These are phyloP conservation scores for Boeremia lycopersici DNA, from an alignment of 2,329 filamentous ascomycete species.

Conservation along the genomic window DNA sequence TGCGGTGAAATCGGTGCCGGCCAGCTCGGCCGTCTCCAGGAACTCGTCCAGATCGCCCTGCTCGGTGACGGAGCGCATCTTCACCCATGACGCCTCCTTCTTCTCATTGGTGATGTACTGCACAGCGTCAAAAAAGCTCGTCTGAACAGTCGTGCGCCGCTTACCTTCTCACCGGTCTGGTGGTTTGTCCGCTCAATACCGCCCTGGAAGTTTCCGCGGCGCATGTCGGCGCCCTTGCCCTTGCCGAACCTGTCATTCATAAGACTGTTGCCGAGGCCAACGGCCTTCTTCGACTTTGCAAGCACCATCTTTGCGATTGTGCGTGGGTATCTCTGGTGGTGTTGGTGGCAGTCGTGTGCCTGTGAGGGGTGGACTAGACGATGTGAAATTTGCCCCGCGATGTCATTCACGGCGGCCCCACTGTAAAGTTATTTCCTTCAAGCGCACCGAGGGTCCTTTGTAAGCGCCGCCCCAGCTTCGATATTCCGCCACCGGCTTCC, in stretches of 20 bases:
- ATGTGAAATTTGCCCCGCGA: constrained; percentile 35
- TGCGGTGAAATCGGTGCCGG: constrained; percentile 98
- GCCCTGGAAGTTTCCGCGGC: constrained; percentile 66
- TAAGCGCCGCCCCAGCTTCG: constrained; percentile 39
- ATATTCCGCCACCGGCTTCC: constrained; percentile 15
- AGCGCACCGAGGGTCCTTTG: constrained; percentile 29
- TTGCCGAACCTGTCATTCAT: constrained; percentile 99
- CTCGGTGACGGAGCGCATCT: constrained; percentile 98
- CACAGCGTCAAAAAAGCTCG: constrained; percentile 32
- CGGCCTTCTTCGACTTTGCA: constrained; percentile 92
- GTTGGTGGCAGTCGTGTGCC: constrained; percentile 23
- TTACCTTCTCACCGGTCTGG: constrained; percentile 75
- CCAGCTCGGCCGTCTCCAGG: constrained; percentile 90
- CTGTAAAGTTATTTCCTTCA: constrained; percentile 61
- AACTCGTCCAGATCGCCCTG: constrained; percentile 97
- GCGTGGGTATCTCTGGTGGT: constrained; percentile 19
- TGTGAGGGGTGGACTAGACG: constrained; percentile 24
- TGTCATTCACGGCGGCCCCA: constrained; percentile 62
- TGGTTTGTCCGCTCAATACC: constrained; percentile 75
- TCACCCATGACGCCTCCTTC: constrained; percentile 94
- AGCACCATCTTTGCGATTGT: constrained; percentile 64
- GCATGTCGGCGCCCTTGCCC: constrained; percentile 83
- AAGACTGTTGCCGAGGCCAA: constrained; percentile 93
- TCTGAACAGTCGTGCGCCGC: constrained; percentile 13
- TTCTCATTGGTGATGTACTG: constrained; percentile 89